Percentiles rank a stretch among this genome's conserved stretches.
Evolutionary conservation across 2,329 filamentous ascomycete species (phyloP).

Genomic region (Penicillium sp.): DNA sequence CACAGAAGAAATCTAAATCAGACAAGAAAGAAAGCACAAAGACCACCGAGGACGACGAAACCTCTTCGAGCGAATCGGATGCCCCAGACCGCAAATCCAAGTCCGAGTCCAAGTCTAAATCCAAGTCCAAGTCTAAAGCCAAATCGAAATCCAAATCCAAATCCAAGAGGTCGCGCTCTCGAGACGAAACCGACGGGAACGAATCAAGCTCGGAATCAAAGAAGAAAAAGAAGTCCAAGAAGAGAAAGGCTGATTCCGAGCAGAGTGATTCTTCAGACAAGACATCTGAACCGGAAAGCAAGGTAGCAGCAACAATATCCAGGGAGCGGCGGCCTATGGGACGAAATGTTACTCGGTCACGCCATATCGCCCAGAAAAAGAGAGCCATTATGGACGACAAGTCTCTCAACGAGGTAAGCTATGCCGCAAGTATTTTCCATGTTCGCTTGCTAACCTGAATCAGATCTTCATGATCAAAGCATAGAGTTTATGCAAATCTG

Average conservation of each 20-base stretch:
- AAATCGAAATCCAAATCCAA: conserved; percentile 23
- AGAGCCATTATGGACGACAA: conserved; percentile 76
- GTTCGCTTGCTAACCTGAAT: conserved; percentile 1
- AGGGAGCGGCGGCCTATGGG: conserved; percentile 50
- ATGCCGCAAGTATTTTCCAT: not conserved
- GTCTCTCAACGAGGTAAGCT: conserved; percentile 76
- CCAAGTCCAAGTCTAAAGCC: conserved; percentile 16
- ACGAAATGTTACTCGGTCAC: conserved; percentile 71
- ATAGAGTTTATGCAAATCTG: conserved; percentile 9
- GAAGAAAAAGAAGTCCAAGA: conserved; percentile 34
- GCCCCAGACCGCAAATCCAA: conserved; percentile 11
- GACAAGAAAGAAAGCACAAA: conserved; percentile 8
- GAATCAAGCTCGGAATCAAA: conserved; percentile 23
- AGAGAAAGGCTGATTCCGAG: conserved; percentile 35
- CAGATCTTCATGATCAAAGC: conserved; percentile 29
- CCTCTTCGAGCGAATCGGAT: conserved; percentile 13
- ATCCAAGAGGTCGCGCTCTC: conserved; percentile 19
- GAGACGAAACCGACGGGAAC: conserved; percentile 18
- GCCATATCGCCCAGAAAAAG: conserved; percentile 85
- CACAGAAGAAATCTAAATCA: conserved; percentile 47
- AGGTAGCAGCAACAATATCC: conserved; percentile 45
- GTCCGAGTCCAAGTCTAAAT: conserved; percentile 17
- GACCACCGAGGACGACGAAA: conserved; percentile 2
- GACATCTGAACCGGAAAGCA: not conserved
- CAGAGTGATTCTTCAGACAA: conserved; percentile 25